Evolutionary conservation across 805 yeast species (phyloP).

Genomic region (Yarrowia keelungensis): DNA sequence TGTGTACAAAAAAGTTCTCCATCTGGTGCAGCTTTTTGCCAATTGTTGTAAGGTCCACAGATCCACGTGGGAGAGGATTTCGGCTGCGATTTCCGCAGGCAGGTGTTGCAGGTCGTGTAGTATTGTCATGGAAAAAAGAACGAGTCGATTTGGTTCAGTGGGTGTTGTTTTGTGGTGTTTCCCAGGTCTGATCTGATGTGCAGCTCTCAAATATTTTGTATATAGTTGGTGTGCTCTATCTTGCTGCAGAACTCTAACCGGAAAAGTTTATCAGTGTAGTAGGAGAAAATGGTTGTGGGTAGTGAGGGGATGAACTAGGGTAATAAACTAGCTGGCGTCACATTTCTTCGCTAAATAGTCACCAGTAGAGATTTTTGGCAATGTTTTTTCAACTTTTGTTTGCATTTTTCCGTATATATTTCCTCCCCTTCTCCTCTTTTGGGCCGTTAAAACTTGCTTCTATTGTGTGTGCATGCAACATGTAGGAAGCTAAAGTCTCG

Average conservation of each 20-base stretch:
- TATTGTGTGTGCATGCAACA: not conserved
- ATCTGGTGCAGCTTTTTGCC: not conserved
- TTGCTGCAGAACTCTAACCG: slow-evolving; percentile 12
- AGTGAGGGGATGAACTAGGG: too few species aligned
- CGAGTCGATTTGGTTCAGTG: not conserved
- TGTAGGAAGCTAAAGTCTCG: not conserved
- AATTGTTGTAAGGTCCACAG: slow-evolving; percentile 8
- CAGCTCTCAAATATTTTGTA: not conserved
- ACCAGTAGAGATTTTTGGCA: too few species aligned
- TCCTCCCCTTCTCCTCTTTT: too few species aligned
- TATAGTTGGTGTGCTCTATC: slow-evolving; percentile 7
- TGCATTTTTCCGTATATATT: too few species aligned
- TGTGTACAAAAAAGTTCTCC: not conserved
- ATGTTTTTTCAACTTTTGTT: too few species aligned
- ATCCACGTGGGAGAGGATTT: slow-evolving; percentile 11
- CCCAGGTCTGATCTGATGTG: too few species aligned
- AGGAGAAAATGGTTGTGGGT: too few species aligned
- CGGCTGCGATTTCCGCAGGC: not conserved
- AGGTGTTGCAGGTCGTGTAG: not conserved
- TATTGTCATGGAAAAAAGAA: not conserved
- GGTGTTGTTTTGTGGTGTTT: not conserved
- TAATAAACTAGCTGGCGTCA: too few species aligned
- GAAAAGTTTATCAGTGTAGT: slow-evolving; percentile 19
- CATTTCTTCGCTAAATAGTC: too few species aligned
- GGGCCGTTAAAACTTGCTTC: not conserved